Evolutionary conservation across 2,329 filamentous ascomycete species (phyloP), one percentile per base, ranked within the genome.

Genomic region (Pseudogymnoascus pannorum): DNA sequence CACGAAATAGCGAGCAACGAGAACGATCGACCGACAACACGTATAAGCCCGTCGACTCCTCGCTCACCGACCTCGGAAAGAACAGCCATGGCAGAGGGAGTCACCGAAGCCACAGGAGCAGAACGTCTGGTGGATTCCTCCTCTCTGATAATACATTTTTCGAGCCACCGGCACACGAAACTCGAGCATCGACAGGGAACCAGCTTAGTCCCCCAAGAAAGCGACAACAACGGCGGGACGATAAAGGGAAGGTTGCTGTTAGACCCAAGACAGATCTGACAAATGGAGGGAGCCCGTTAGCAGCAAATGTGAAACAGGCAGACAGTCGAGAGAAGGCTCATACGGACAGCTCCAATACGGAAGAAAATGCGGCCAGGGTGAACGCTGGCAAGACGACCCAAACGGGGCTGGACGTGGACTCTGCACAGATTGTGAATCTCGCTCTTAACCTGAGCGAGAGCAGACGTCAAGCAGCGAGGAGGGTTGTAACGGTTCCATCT

Each of bases 391-490:
- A 61, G 57, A 59, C 58, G 20, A 22, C 60, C 18, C 64, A 65
- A 51, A 65, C 71, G 12, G 68, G 73, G 4, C 72, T 89, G 18
- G 85, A 91, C 68, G 81, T 88, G 63, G 92, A 97, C 69, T 88
- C 92, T 6, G 85, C 88, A 3, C 90, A 96, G 73, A 95, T 97
- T 65, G 91, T 97, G 42, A 92, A 92, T 69, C 89, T 97, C 83
- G 93, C 93, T 1, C 76, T 97, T 67, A 94, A 88, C 66, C 75
- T 97, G 58, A 96, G 89, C 76, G 91, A 97, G 73, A 90, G 87
- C 69, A 84, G 86, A 66, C 84, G 85, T 70, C 81, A 80, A 75
- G 89, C 79, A 64, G 84, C 76, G 73, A 83, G 78, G 74, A 81
- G 77, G 73, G 85, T 72, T 72, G 81, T 74, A 36, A 72, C 69